phyloP scores from a whole-genome alignment of 257 asterid genomes.

The Catharanthus roseus region DNA sequence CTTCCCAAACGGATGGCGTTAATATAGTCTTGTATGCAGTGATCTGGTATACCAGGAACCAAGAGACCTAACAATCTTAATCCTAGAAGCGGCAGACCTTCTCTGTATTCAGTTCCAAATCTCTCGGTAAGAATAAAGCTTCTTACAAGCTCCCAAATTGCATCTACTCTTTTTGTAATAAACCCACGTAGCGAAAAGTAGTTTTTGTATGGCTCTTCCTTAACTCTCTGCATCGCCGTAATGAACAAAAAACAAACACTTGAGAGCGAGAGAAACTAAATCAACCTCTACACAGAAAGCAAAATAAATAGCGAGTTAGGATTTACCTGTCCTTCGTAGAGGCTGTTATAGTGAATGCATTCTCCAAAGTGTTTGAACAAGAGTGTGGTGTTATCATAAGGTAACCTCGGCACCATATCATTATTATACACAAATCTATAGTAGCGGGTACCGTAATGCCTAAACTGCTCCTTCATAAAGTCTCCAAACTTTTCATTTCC shows the following conservation, averaged over 20 bases:
- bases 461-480: slow-evolving; percentile 35
- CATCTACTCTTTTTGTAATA: slow-evolving; percentile 33
- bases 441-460: slow-evolving; percentile 23
- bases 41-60: slow-evolving; percentile 43
- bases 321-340: slow-evolving; percentile 48
- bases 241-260: too few species aligned
- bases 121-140: slow-evolving; percentile 42
- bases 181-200: slow-evolving; percentile 23
- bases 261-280: too few species aligned
- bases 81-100: slow-evolving; percentile 27
- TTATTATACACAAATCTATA: slow-evolving; percentile 51
- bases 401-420: slow-evolving; percentile 57
- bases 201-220: slow-evolving; percentile 39
- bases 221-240: slow-evolving; percentile 25
- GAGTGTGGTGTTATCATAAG: slow-evolving; percentile 30
- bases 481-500: slow-evolving; percentile 49
- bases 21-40: slow-evolving; percentile 47
- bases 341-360: slow-evolving; percentile 37
- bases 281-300: background rate
- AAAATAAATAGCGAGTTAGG: background rate
- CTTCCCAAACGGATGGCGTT: slow-evolving; percentile 48
- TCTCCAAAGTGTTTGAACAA: slow-evolving; percentile 65
- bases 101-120: slow-evolving; percentile 47
- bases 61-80: slow-evolving; percentile 36
- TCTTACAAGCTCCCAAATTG: slow-evolving; percentile 55